phyloP scores from a whole-genome alignment of 192 early-diverging fungal species.

The Entomortierella parvispora region DNA sequence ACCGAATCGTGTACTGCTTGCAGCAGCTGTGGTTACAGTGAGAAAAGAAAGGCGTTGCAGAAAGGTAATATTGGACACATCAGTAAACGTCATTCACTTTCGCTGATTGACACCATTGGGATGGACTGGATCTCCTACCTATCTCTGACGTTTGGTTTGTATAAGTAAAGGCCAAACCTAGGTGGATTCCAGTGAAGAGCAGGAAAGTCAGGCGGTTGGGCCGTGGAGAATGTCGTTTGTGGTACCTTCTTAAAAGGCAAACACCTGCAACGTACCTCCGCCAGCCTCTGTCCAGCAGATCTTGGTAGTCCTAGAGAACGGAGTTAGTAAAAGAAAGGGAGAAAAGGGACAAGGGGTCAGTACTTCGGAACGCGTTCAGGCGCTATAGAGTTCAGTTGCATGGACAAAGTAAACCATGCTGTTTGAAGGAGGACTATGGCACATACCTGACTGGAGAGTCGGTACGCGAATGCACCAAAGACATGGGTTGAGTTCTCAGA shows the following conservation, averaged over 20 bases:
- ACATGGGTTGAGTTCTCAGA: conserved; percentile 37
- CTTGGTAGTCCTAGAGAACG: conserved; percentile 36
- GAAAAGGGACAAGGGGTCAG: not conserved
- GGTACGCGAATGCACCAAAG: conserved; percentile 46
- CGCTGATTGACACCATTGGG: too few relatives aligned
- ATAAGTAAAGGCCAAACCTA: conserved; percentile 47
- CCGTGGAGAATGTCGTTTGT: not conserved
- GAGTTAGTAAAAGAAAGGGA: not conserved
- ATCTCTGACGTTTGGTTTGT: conserved; percentile 47
- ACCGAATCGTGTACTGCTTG: conserved; percentile 78
- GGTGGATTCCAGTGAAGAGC: not conserved
- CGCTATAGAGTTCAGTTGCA: too few relatives aligned
- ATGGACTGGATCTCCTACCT: conserved; percentile 26
- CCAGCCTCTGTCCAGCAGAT: conserved; percentile 39
- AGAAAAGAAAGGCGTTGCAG: not conserved
- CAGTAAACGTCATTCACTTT: not conserved
- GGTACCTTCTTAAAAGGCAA: not conserved
- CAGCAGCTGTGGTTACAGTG: conserved; percentile 68
- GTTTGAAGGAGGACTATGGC: not conserved
- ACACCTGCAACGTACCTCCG: conserved; percentile 18
- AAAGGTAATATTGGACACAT: not conserved
- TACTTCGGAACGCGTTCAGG: not conserved
- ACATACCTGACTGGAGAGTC: conserved; percentile 37
- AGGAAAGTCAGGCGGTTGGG: not conserved
- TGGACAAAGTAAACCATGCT: too few relatives aligned